Conservation (phyloP, 805 yeast genomes). For the Ogataea ganodermae region DNA sequence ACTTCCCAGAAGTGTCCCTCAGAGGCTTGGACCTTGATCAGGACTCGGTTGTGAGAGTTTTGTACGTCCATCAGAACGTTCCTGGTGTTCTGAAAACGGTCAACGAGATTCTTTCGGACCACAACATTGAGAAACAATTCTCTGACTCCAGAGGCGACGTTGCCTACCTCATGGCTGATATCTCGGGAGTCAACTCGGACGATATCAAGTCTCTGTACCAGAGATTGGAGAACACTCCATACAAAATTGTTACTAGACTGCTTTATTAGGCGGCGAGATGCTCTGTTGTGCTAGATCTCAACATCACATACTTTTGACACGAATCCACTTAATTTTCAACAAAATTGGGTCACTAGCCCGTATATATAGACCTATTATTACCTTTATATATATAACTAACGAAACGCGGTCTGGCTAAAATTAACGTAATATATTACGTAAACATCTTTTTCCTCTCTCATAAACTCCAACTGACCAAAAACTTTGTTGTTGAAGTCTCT, state of each 20-base stretch:
- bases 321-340: conserved; percentile 4
- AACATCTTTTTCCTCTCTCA: neutral
- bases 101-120: conserved; percentile 89
- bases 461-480: no score
- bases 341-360: neutral
- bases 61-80: conserved; percentile 95
- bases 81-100: conserved; percentile 99
- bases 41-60: conserved; percentile 85
- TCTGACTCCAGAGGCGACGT: conserved; percentile 96
- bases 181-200: conserved; percentile 75
- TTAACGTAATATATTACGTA: neutral
- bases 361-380: neutral
- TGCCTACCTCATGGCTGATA: conserved; percentile 98
- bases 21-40: conserved; percentile 88
- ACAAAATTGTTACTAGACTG: conserved; percentile 87
- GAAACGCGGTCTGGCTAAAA: neutral
- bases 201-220: conserved; percentile 86
- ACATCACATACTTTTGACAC: conserved; percentile 1
- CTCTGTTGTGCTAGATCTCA: conserved; percentile 1
- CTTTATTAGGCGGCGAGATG: conserved; percentile 54
- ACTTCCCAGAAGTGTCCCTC: conserved; percentile 96
- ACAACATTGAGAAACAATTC: conserved; percentile 96
- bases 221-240: conserved; percentile 84
- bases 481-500: neutral
- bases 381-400: neutral